Evolutionary conservation across 768 basidiomycete genomes (phyloP), one percentile per base, ranked within the genome.

Genomic region (Mycena olivaceomarginata): DNA sequence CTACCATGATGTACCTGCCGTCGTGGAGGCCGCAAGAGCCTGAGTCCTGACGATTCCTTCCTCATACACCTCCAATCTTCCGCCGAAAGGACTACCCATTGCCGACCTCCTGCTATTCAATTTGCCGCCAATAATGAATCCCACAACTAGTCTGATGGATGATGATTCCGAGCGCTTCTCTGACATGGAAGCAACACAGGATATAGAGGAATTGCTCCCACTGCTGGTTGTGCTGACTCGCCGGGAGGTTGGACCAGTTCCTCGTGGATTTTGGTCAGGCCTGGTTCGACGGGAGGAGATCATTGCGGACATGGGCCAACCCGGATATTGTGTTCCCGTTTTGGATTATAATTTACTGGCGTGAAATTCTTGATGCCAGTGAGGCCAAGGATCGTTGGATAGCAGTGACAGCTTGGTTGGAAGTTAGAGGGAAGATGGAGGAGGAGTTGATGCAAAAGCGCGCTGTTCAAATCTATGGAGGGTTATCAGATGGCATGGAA

Each of bases 211-310:
- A 25, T 4, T 73, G 22, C 63, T 73, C 18, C 64, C 53, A 2
- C 31, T 66, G 22, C 63, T 73, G 25, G 53, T 56, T 12, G 64
- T 73, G 2, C 64, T 64, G 7, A 45, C 8, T 25, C 64, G 63
- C 13, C n/a, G 22, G 56, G 18, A 41, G 25, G 13, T 60, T 20
- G 13, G n/a, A 2, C 40, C n/a, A 40, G 18, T 37, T 67, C 5
- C 46, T 74, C 41, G 20, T 15, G 4, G 39, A 60, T 2, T 39
- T 74, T 15, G 72, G 66, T 48, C 72, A 74, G 45, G 72, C 66
- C n/a, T n/a, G n/a, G n/a, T n/a, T n/a, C n/a, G n/a, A n/a, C n/a
- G n/a, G n/a, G n/a, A n/a, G n/a, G n/a, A 74, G n/a, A 43, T 67
- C 65, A 20, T 18, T 74, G 20, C 65, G 56, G 1, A 74, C 57